phyloP scores from a whole-genome alignment of 2,329 filamentous ascomycete genomes.

The Aureobasidium sp. region DNA sequence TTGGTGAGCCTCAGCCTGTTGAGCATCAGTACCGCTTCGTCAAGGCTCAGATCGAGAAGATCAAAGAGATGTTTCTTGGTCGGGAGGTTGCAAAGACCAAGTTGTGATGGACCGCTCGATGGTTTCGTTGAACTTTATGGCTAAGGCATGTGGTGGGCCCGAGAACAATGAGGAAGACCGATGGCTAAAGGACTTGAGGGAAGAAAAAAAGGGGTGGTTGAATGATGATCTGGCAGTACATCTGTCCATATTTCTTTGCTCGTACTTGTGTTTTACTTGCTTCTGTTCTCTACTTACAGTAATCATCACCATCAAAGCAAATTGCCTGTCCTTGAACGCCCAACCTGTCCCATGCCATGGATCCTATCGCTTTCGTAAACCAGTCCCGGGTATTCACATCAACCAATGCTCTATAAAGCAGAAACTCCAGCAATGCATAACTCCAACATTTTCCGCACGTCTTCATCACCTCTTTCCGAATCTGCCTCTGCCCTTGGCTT shows the following conservation, averaged over 20 bases:
- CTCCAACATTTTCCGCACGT: background rate
- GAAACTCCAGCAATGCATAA: slow-evolving; percentile 4
- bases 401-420: background rate
- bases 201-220: background rate
- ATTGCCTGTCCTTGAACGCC: background rate
- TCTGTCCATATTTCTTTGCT: background rate
- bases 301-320: background rate
- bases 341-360: background rate
- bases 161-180: no score
- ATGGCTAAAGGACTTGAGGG: background rate
- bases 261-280: background rate
- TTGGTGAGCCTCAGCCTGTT: background rate
- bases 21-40: background rate
- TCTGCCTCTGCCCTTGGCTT: slow-evolving; percentile 33
- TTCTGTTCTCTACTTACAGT: background rate
- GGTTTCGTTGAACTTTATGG: background rate
- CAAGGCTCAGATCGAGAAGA: background rate
- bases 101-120: background rate
- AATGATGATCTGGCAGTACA: background rate
- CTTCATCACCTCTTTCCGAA: slow-evolving; percentile 24
- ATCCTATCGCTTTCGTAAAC: background rate
- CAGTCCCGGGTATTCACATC: background rate
- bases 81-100: background rate
- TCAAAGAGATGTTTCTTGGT: background rate
- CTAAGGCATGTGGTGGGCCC: no score